Evolutionary conservation across 2,329 filamentous ascomycete genomes (phyloP), one percentile per base, ranked within the genome.

Genomic region (Chrysosporium keratinophilum): DNA sequence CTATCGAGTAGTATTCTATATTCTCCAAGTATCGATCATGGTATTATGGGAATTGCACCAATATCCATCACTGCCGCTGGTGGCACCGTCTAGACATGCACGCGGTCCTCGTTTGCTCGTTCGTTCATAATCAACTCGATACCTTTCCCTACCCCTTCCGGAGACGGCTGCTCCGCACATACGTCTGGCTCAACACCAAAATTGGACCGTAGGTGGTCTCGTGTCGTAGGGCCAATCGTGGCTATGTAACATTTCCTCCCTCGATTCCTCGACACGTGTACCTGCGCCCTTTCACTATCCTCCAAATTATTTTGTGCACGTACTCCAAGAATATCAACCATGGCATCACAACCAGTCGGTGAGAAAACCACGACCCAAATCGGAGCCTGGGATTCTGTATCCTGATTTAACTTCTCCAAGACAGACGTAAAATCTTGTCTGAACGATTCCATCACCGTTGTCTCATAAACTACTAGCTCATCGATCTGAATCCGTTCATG

Each of bases 161-260:
- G 87, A 66, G 81, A 95, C 1, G 93, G 93, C 62, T 77, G 84
- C 62, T 80, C 80, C 1, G 93, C 87, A 68, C 85, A 94, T n/a
- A 75, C 71, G 64, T 77, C 71, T 3, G 72, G 66, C 54, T 71
- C 67, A 57, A 76, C 69, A 17, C 67, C 71, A 62, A 69, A 72
- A 19, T 65, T 64, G 37, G 58, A 60, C 6, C 61, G 58, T 51
- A 98, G 71, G 69, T 88, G 83, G 60, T 89, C 82, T 58, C 84
- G 78, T 10, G 93, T 98, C 15, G 93, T 98, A 11, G 93, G 91
- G 0, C 93, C 93, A 68, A 98, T 98, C 0, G 90, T 94, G 12
- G 85, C 88, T 57, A 97, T 75, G 58, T 79, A 82, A 0, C 82
- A 84, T 49, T 67, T 76, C 9, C 70, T 71, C 28, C 55, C 44